Evolutionary conservation across 345 rosid genomes (phyloP), one percentile per base, ranked within the genome.

Genomic region (Euphorbia tirucalli): DNA sequence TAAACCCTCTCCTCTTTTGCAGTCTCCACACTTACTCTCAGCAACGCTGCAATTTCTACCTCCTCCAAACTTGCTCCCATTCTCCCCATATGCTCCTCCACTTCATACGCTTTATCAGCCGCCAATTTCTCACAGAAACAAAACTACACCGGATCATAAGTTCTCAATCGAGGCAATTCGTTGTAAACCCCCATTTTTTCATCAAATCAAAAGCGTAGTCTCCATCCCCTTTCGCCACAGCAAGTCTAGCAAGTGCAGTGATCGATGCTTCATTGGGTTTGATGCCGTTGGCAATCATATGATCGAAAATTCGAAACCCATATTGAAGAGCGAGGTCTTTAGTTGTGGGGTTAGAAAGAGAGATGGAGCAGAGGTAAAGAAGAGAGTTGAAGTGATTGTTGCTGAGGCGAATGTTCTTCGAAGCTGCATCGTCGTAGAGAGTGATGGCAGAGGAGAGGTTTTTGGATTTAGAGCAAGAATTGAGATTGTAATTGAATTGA

Each of bases 221-320:
- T 0, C 95, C 92, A 7, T 94, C 95, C 56, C 92, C 91, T 57
- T 83, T 90, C 0, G 93, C 88, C 1, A 89, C 89, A 35, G 97
- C 90, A 50, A 92, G 76, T 39, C 97, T 76, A 1, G 84, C 89
- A 62, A 90, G 69, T 4, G 96, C 74, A 7, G 98, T 89, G 59
- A 90, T 77, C 0, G 90, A 79, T 31, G 97, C 91, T 75, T 91
- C 98, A 54, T 80, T 91, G 55, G 91, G 90, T 64, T 58, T 77
- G 24, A 88, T 66, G 21, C 83, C 81, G 4, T 71, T 78, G 10
- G 85, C 55, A 52, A 82, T 71, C 96, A 91, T 84, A 65, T 81
- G 83, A 28, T 87, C 85, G 66, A 86, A 90, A 44, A 92, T 74
- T 27, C 85, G 80, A 71, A 83, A 89, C 21, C 96, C 98, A 68